Conservation (phyloP, 331 rosid species). For the Quercus tomentella region DNA sequence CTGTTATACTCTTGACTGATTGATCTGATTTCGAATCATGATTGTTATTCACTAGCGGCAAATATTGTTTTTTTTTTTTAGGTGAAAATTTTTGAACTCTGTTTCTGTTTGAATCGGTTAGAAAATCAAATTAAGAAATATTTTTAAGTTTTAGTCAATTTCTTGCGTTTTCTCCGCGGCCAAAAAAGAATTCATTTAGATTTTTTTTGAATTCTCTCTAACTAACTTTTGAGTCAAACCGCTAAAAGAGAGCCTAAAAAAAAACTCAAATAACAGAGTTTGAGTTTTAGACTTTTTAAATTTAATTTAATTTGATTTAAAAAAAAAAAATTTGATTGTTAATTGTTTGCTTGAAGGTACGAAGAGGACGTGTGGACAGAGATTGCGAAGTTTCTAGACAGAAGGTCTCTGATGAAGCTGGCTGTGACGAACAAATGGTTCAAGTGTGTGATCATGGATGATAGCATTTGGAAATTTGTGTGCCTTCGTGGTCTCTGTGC, state of each 20-base stretch:
- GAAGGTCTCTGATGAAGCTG: conserved; percentile 76
- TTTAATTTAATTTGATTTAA: too few species aligned
- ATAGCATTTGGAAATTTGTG: conserved; percentile 70
- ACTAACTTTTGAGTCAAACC: neutral
- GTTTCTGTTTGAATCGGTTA: neutral
- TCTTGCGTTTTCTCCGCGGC: neutral
- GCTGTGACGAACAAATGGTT: conserved; percentile 81
- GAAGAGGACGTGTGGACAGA: conserved; percentile 88
- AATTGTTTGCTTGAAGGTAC: conserved; percentile 36
- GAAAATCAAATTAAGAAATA: neutral
- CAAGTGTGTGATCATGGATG: conserved; percentile 62
- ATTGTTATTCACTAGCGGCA: neutral
- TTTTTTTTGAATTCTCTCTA: neutral
- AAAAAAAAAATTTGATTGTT: neutral
- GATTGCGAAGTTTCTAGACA: conserved; percentile 78
- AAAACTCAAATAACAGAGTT: neutral
- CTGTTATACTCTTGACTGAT: neutral
- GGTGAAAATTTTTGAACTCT: neutral
- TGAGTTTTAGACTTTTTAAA: too few species aligned
- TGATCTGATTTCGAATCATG: neutral
- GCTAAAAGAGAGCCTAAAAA: neutral
- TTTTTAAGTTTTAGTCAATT: neutral
- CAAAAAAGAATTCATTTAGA: neutral
- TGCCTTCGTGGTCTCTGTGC: conserved; percentile 57
- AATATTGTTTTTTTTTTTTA: neutral